These are phyloP conservation scores for Kwoniella dejecticola DNA, from an alignment of 768 basidiomycete genomes.

Conservation along the genomic window DNA sequence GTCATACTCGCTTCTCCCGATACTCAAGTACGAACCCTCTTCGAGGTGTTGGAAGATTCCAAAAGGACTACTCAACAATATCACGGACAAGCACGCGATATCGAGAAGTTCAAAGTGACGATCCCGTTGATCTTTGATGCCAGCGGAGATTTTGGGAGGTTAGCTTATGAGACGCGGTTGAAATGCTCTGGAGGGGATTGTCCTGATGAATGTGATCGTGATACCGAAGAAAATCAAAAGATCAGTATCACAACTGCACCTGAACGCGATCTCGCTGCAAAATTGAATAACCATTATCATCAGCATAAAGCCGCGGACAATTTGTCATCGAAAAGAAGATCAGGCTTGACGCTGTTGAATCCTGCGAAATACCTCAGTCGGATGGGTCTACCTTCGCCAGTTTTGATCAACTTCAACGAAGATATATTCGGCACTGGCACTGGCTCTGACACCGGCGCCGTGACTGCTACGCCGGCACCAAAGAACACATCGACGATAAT, in stretches of 20 bases:
- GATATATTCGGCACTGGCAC: too few relatives aligned
- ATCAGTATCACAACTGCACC: too few relatives aligned
- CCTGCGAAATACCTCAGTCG: constrained; percentile 16
- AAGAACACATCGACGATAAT: too few relatives aligned
- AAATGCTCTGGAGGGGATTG: constrained; percentile 2
- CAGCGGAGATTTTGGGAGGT: constrained; percentile 20
- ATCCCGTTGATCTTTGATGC: constrained; percentile 26
- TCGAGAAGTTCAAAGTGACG: background rate
- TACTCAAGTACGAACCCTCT: constrained; percentile 14
- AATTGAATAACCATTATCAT: too few relatives aligned
- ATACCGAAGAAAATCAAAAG: background rate
- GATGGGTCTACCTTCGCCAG: constrained; percentile 20
- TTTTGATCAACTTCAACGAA: constrained; percentile 25
- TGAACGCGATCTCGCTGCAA: too few relatives aligned
- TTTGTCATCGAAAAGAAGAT: background rate
- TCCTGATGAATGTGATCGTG: background rate
- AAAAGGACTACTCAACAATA: background rate
- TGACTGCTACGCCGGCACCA: too few relatives aligned
- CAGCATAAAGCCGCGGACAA: too few relatives aligned
- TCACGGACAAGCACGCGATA: too few relatives aligned
- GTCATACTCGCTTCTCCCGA: constrained; percentile 11
- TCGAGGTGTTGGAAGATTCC: constrained; percentile 12
- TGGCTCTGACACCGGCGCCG: too few relatives aligned
- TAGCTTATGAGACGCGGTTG: constrained; percentile 11
- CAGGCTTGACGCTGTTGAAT: background rate